Evolutionary conservation across 805 yeast genomes (phyloP), one percentile per base, ranked within the genome.

Genomic region (Candida glaebosa): DNA sequence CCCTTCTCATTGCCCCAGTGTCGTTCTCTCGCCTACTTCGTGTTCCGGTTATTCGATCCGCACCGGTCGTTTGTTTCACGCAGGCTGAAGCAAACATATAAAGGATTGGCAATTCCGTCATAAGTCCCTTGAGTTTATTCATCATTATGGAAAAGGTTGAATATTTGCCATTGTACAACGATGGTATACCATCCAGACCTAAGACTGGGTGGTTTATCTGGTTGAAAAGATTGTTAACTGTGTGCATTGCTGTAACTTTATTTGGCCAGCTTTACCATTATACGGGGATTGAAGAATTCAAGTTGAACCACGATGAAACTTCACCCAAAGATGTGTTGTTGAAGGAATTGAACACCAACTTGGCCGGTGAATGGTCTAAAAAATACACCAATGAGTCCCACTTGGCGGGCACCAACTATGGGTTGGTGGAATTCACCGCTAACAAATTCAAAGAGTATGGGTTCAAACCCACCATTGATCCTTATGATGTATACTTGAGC

Each of bases 401-500:
- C 50, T 61, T 67, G 47, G 69, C 76, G 7, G 80, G 82, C 5
- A 75, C 75, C 16, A 67, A 65, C 40, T 57, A 60, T 39, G 62
- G 57, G 2, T 52, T 70, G 16, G 73, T 73, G 8, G 69, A 78
- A 25, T 79, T 74, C 62, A 79, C 84, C 6, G 61, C 64, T 18
- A 61, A 65, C 7, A 68, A 77, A 54, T 70, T 81, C 34, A 65
- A 65, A 46, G 70, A 71, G 47, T 70, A 69, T 49, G 85, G 84
- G 1, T 71, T 78, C 41, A 58, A 67, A 17, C 71, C 82, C 0
- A 56, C 57, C 24, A 53, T 75, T 3, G 84, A 81, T 46, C 68
- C 72, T 15, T 83, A 79, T 57, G 79, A 82, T 44, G 67, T 79
- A 1, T 78, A 75, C 65, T 64, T 79, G 22, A 76, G 75, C 44